Evolutionary conservation across 2,329 filamentous ascomycete genomes (phyloP).

Genomic region (Sclerotinia subarctica): DNA sequence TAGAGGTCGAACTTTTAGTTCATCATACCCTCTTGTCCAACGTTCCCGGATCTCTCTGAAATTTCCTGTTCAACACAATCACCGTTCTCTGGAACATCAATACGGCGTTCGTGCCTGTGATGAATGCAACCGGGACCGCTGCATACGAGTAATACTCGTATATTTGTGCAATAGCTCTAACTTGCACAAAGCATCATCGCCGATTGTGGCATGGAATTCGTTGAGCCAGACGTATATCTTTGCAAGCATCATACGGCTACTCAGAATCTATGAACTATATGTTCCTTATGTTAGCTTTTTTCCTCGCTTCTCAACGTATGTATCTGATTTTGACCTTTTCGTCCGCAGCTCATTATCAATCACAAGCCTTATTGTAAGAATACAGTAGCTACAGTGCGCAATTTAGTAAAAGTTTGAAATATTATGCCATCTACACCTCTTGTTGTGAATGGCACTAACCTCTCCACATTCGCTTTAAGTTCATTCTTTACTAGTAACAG

Average conservation of each 20-base stretch:
- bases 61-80: too few species aligned
- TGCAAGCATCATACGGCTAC: neutral
- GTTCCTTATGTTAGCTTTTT: neutral
- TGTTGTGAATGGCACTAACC: slow-evolving; percentile 40
- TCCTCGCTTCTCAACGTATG: neutral
- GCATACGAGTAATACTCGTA: slow-evolving; percentile 26
- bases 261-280: neutral
- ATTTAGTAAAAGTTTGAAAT: slow-evolving; percentile 40
- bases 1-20: neutral
- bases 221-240: slow-evolving; percentile 24
- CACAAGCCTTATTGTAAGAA: slow-evolving; percentile 36
- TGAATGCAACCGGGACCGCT: slow-evolving; percentile 24
- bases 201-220: slow-evolving; percentile 16
- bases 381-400: slow-evolving; percentile 36
- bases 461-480: slow-evolving; percentile 8
- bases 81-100: neutral
- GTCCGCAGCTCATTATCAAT: neutral
- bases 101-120: neutral
- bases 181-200: slow-evolving; percentile 19
- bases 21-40: neutral
- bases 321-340: neutral
- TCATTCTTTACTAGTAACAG: too few species aligned
- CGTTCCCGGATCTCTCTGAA: too few species aligned
- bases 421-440: slow-evolving; percentile 48
- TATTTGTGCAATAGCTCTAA: slow-evolving; percentile 19